phyloP scores from a whole-genome alignment of 116 monocot species.

The Phalaenopsis hybrid region DNA sequence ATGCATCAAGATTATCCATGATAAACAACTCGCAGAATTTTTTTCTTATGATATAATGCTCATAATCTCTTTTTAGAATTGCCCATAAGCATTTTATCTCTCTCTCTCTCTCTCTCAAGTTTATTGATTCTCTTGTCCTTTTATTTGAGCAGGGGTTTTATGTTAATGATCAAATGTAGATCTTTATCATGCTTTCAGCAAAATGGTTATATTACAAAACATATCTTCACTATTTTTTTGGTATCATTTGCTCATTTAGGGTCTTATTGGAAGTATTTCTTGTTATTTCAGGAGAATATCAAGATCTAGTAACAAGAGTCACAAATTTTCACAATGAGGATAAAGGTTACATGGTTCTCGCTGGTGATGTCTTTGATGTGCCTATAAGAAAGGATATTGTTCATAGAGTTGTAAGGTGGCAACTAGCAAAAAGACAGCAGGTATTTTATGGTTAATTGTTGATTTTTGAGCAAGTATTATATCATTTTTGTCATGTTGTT shows the following conservation, averaged over 20 bases:
- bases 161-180: background rate
- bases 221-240: background rate
- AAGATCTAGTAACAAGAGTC: conserved; percentile 41
- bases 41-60: background rate
- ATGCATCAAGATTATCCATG: background rate
- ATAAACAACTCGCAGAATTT: background rate
- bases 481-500: background rate
- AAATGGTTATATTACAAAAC: background rate
- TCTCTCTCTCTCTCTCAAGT: background rate
- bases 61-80: background rate
- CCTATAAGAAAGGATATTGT: conserved; percentile 56
- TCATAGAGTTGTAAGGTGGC: conserved; percentile 54
- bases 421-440: conserved; percentile 56
- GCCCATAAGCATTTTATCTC: background rate
- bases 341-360: conserved; percentile 46
- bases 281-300: conserved; percentile 34
- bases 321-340: conserved; percentile 53
- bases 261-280: background rate
- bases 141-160: background rate
- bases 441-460: conserved; percentile 4
- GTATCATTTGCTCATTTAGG: background rate
- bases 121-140: background rate
- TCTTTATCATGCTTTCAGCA: background rate
- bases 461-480: background rate
- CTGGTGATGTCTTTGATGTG: conserved; percentile 60